Percentiles rank a stretch among this genome's conserved stretches.
phyloP scores from a whole-genome alignment of 176 grass and related monocot genomes.

The Lolium multiflorum region DNA sequence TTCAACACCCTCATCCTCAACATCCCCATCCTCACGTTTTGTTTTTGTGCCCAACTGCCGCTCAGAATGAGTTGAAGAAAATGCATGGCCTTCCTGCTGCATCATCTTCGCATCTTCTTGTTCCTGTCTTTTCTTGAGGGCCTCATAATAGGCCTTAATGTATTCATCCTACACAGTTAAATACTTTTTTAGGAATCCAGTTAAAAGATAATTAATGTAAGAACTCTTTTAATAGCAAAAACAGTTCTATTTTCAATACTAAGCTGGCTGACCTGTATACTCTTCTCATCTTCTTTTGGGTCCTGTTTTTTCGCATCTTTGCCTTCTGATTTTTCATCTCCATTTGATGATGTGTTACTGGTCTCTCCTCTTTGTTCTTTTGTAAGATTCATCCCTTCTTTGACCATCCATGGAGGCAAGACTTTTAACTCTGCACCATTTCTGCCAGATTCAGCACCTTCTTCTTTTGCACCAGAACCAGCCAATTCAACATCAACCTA shows the following conservation, averaged over 20 bases:
- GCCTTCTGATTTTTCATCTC: conserved; percentile 44
- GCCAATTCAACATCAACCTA: conserved; percentile 84
- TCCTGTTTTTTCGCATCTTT: conserved; percentile 80
- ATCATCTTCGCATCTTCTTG: conserved; percentile 56
- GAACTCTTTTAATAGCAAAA: conserved; percentile 22
- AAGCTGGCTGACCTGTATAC: conserved; percentile 63
- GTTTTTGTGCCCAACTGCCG: conserved; percentile 82
- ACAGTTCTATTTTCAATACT: conserved; percentile 27
- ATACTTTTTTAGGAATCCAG: background rate
- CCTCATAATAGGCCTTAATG: conserved; percentile 86
- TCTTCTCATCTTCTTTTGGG: conserved; percentile 72
- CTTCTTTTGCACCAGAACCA: conserved; percentile 68
- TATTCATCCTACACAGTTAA: conserved; percentile 76
- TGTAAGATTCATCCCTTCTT: conserved; percentile 94
- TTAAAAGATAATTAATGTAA: conserved; percentile 16
- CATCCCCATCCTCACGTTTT: conserved; percentile 68
- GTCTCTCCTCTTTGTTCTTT: conserved; percentile 92
- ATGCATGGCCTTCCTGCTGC: conserved; percentile 54
- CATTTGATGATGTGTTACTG: conserved; percentile 38
- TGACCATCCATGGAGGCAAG: conserved; percentile 98
- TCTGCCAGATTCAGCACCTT: conserved; percentile 64
- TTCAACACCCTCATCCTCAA: conserved; percentile 70
- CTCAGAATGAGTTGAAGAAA: conserved; percentile 45
- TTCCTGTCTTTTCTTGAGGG: conserved; percentile 64
- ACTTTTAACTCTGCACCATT: conserved; percentile 62